Percentiles rank a stretch among this genome's conserved stretches.
phyloP scores from a whole-genome alignment of 1,284 basidiomycete genomes.

The Pterula multifida region DNA sequence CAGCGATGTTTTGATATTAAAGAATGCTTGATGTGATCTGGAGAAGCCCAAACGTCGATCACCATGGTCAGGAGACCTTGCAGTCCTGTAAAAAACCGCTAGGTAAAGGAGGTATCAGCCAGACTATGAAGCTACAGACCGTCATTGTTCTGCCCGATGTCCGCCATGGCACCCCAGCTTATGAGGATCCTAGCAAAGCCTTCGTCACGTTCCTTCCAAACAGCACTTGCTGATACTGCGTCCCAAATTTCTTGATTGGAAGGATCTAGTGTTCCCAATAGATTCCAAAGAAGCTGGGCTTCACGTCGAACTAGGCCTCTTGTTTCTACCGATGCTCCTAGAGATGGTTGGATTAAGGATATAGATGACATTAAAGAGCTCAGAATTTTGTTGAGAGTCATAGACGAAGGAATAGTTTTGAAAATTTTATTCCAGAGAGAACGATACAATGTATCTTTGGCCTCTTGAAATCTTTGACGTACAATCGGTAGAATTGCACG shows the following conservation, averaged over 20 bases:
- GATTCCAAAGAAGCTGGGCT: conserved; percentile 22
- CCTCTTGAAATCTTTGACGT: conserved; percentile 25
- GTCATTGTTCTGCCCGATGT: conserved; percentile 19
- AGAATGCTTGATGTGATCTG: conserved; percentile 63
- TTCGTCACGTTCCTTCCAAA: conserved; percentile 46
- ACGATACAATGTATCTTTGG: conserved; percentile 24
- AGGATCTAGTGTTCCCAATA: neutral
- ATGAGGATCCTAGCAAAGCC: conserved; percentile 48
- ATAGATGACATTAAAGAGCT: conserved; percentile 45
- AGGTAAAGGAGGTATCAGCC: conserved; percentile 2
- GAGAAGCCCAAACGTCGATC: conserved; percentile 50
- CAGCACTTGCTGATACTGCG: conserved; percentile 32
- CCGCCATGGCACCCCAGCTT: conserved; percentile 44
- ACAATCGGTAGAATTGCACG: conserved; percentile 33
- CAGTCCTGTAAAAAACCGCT: conserved; percentile 26
- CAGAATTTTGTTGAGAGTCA: conserved; percentile 43
- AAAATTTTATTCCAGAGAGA: conserved; percentile 39
- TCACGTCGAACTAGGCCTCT: neutral
- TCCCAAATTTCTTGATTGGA: conserved; percentile 40
- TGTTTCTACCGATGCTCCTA: neutral
- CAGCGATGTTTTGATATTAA: conserved; percentile 58
- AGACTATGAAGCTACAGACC: conserved; percentile 16
- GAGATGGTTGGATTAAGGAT: conserved; percentile 11
- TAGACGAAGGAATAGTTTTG: conserved; percentile 34
- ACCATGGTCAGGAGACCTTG: conserved; percentile 33